Evolutionary conservation across 1,284 basidiomycete species (phyloP).

Genomic region (Pseudozyma tsukubaensis): DNA sequence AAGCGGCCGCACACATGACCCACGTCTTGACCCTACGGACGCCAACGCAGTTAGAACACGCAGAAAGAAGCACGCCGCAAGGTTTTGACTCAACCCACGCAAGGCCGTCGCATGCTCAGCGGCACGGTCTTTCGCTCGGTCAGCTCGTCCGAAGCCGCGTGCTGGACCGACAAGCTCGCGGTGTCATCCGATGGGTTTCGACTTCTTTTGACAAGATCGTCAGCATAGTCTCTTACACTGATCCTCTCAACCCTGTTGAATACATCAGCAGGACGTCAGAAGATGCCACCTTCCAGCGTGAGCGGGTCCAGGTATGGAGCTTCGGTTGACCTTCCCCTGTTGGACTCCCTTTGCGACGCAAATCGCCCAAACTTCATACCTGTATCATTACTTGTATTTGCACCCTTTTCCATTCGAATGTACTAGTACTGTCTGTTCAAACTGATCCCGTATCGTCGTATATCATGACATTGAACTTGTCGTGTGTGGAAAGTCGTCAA

Average conservation of each 20-base stretch:
- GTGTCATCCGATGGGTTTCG: conserved; percentile 40
- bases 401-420: background rate
- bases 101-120: background rate
- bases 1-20: conserved; percentile 21
- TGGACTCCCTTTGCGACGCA: too few species aligned
- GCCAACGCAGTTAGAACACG: conserved; percentile 2
- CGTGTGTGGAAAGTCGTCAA: too few species aligned
- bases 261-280: background rate
- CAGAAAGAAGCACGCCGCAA: background rate
- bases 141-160: conserved; percentile 24
- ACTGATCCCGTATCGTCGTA: too few species aligned
- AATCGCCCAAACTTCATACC: background rate
- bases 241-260: background rate
- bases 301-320: conserved; percentile 55
- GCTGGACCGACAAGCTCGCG: conserved; percentile 14
- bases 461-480: too few species aligned
- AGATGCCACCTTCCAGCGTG: too few species aligned
- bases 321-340: conserved; percentile 19
- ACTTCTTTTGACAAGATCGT: conserved; percentile 56
- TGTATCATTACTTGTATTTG: conserved; percentile 3
- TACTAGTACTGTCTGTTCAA: too few species aligned
- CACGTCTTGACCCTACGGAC: conserved; percentile 41
- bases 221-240: conserved; percentile 27
- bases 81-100: background rate
- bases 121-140: conserved; percentile 15